These are phyloP conservation scores for Mycena alexandri DNA, from an alignment of 768 basidiomycete genomes.

Conservation along the genomic window DNA sequence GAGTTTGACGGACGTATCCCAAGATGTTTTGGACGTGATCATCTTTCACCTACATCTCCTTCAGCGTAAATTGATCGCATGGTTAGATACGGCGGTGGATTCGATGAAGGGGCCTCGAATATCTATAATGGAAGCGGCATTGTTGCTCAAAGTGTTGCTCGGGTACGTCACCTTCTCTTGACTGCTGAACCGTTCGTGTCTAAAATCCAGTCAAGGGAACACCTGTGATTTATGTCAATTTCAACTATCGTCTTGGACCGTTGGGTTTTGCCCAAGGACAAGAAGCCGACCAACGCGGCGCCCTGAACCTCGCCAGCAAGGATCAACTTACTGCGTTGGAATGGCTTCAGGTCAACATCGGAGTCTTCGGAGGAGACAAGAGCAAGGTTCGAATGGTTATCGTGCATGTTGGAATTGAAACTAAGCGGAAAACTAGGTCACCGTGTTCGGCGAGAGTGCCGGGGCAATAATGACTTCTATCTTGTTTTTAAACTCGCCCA, in stretches of 20 bases:
- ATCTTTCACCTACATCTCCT: background rate
- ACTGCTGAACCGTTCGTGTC: background rate
- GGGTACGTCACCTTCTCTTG: conserved; percentile 34
- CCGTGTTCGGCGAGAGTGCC: conserved; percentile 49
- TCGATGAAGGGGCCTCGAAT: conserved; percentile 37
- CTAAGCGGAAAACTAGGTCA: conserved; percentile 24
- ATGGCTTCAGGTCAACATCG: conserved; percentile 70
- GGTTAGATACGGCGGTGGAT: conserved; percentile 41
- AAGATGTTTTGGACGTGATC: conserved; percentile 37
- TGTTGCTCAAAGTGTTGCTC: conserved; percentile 42
- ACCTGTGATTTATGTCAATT: conserved; percentile 59
- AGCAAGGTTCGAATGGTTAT: conserved; percentile 45
- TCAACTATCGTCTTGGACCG: conserved; percentile 61
- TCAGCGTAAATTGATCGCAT: background rate
- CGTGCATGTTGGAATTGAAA: background rate
- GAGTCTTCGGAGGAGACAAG: conserved; percentile 67
- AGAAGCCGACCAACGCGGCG: conserved; percentile 48
- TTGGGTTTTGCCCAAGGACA: conserved; percentile 58
- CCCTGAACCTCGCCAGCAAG: conserved; percentile 54
- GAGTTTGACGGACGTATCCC: background rate
- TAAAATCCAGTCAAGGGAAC: conserved; percentile 24
- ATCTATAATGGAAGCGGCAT: conserved; percentile 44
- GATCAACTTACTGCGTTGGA: conserved; percentile 55
- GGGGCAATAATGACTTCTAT: conserved; percentile 14
- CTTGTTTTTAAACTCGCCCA: conserved; percentile 38